These are phyloP conservation scores for Massarina eburnea DNA, from an alignment of 2,329 filamentous ascomycete species.

Conservation along the genomic window DNA sequence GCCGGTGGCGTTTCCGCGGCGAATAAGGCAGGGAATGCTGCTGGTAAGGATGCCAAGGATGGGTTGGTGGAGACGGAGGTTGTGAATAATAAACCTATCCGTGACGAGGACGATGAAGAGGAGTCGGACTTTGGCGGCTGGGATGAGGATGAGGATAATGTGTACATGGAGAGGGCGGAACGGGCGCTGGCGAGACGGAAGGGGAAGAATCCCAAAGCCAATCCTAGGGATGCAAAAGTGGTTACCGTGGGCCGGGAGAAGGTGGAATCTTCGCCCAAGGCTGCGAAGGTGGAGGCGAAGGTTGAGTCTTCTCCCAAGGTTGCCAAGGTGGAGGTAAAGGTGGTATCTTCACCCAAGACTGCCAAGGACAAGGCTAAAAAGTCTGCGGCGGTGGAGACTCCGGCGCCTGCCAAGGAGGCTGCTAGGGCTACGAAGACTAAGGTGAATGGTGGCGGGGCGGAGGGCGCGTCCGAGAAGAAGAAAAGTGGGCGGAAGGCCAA, in stretches of 20 bases:
- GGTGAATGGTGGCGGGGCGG: constrained; percentile 9
- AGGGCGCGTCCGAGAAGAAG: constrained; percentile 12
- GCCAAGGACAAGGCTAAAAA: constrained; percentile 14
- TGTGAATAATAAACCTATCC: constrained; percentile 71
- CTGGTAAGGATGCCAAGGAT: constrained; percentile 36
- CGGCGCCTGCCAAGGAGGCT: constrained; percentile 5
- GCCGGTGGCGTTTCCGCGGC: constrained; percentile 24
- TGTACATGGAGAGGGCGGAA: constrained; percentile 50
- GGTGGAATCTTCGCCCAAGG: neutral
- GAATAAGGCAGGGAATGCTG: constrained; percentile 16
- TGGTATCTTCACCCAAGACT: too few relatives aligned
- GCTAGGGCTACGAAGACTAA: constrained; percentile 13
- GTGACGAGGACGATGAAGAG: constrained; percentile 40
- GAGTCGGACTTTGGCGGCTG: constrained; percentile 52
- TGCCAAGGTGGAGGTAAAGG: constrained; percentile 14
- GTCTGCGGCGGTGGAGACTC: constrained; percentile 3
- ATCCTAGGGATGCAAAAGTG: constrained; percentile 10
- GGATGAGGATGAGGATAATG: constrained; percentile 53
- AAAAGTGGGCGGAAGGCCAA: constrained; percentile 11
- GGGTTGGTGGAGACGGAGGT: constrained; percentile 45
- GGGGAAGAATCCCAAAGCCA: constrained; percentile 50
- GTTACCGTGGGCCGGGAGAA: neutral
- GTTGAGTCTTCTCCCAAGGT: neutral
- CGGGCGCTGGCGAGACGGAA: constrained; percentile 48
- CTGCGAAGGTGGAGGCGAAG: neutral